Evolutionary conservation across 768 basidiomycete genomes (phyloP), one percentile per base, ranked within the genome.

Genomic region (Phylloporus sp.): DNA sequence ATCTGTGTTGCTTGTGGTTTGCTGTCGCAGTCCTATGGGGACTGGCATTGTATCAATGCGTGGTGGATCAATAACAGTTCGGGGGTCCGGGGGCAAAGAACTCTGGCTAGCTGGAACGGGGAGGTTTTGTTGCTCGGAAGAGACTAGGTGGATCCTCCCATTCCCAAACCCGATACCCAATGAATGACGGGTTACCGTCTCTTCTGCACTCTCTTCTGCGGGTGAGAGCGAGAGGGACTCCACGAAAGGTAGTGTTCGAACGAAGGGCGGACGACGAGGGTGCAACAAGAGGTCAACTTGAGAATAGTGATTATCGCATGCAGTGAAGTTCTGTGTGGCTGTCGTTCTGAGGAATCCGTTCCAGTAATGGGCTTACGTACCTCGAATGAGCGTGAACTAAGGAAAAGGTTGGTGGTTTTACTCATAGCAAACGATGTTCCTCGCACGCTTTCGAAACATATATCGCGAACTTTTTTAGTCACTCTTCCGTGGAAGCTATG

Each of bases 191-290:
- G 68, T 62, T 34, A 75, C 75, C 4, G 54, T 61, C 67, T 91
- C 89, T 60, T 88, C 86, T 18, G 75, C 71, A 27, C 79, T 75
- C 60, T 88, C 86, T 56, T 90, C 86, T 2, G 72, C 69, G 24
- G 75, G 76, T 57, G 81, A 82, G 26, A 91, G 72, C 12, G 83
- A 76, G 15, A 90, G 63, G 1, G 75, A 67, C 55, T 86, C 86
- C 11, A 86, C 63, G 27, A 78, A 73, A 15, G 88, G 87, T 50
- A 87, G 66, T 4, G 85, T 75, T 40, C 85, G 81, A 47, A 90
- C 73, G 12, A 89, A 68, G 8, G 90, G 86, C 9, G 91, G 91
- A 5, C 88, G 74, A 20, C 89, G 84, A 41, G 91, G 90, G 59
- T 93, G 91, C 11, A 94, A 63, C 22, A 91, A 69, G 24, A 84